Percentiles rank a stretch among this genome's conserved stretches.
Evolutionary conservation across 768 basidiomycete genomes (phyloP).

Genomic region (Bullera alba): DNA sequence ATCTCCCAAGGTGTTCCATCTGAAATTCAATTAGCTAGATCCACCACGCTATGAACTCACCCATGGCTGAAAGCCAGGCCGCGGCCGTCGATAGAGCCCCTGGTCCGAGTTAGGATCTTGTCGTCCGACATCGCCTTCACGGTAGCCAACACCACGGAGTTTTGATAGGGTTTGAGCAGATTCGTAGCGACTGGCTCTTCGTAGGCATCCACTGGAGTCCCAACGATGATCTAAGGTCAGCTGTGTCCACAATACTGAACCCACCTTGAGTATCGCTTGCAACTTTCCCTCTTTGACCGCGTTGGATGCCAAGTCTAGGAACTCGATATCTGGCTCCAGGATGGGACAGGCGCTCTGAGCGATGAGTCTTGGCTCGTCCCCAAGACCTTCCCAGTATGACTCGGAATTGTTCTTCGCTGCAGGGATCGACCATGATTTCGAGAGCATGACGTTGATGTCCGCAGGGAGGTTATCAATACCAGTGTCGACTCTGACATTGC

Average conservation of each 20-base stretch:
- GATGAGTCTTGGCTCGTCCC: no score
- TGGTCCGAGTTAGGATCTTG: conserved; percentile 60
- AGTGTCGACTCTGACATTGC: no score
- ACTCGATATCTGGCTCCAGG: no score
- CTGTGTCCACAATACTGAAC: not conserved
- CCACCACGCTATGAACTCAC: no score
- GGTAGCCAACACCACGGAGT: conserved; percentile 50
- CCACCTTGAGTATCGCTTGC: not conserved
- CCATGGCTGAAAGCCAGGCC: no score
- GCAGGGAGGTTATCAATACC: no score
- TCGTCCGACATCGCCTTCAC: conserved; percentile 58
- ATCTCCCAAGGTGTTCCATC: no score
- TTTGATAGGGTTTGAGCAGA: conserved; percentile 1
- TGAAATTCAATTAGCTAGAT: no score
- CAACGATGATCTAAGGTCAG: conserved; percentile 1
- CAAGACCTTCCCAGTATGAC: not conserved
- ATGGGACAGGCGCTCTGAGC: no score
- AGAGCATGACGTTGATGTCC: not conserved
- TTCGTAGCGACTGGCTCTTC: not conserved
- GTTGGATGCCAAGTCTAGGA: no score
- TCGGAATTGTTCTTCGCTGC: not conserved
- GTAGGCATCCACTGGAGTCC: not conserved
- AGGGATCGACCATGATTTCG: conserved; percentile 48
- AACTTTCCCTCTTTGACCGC: not conserved
- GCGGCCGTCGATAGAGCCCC: conserved; percentile 5